Percentiles rank a stretch among this genome's conserved stretches.
Evolutionary conservation across 2,329 filamentous ascomycete species (phyloP).

Genomic region (Calonectria montana): DNA sequence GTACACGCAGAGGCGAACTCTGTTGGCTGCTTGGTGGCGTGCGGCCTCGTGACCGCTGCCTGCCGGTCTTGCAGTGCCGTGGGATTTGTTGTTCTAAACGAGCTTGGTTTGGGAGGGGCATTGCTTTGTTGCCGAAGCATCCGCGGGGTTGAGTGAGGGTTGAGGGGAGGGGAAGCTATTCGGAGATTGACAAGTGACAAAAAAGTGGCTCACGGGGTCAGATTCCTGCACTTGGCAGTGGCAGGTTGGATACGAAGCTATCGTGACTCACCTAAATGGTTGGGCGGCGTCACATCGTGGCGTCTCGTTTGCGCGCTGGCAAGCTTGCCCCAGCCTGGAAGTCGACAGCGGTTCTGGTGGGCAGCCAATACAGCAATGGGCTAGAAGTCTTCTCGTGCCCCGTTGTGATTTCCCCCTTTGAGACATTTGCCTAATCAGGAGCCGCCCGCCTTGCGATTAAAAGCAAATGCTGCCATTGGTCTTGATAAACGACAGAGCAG

Average conservation of each 20-base stretch:
- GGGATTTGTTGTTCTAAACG: neutral
- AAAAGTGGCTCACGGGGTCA: constrained; percentile 1
- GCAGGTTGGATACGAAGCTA: neutral
- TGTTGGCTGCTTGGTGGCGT: neutral
- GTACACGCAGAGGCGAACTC: neutral
- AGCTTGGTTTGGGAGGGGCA: neutral
- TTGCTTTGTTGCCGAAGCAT: neutral
- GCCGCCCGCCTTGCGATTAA: neutral
- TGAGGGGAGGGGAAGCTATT: neutral
- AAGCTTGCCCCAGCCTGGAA: neutral
- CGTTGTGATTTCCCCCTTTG: neutral
- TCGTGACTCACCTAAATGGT: neutral
- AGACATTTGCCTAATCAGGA: neutral
- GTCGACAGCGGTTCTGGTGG: neutral
- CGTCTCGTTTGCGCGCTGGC: neutral
- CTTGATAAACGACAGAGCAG: neutral
- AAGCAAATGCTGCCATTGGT: neutral
- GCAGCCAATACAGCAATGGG: neutral
- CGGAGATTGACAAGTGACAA: neutral
- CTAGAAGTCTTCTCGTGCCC: neutral
- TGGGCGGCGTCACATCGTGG: constrained; percentile 1
- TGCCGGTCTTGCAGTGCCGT: neutral
- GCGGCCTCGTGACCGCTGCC: neutral
- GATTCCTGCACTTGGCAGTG: neutral
- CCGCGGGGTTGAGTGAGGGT: neutral